These are phyloP conservation scores for Curvularia sp. DNA, from an alignment of 2,329 filamentous ascomycete species.

Conservation along the genomic window DNA sequence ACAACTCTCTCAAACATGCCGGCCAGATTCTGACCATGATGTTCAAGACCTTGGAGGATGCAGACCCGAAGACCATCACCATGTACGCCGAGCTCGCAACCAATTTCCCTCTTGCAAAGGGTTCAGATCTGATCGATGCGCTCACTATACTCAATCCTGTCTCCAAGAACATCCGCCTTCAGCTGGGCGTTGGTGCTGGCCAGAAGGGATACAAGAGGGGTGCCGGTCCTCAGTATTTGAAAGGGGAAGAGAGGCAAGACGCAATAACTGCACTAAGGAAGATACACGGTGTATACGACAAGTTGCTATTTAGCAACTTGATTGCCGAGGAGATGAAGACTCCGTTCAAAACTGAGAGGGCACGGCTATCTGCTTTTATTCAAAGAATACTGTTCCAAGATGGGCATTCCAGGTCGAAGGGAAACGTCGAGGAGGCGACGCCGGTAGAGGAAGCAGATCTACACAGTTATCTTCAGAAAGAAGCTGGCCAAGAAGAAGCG, in stretches of 20 bases:
- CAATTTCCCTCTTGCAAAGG: slow-evolving; percentile 40
- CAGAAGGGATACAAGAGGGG: slow-evolving; percentile 3
- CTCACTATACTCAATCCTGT: slow-evolving; percentile 39
- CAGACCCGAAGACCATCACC: slow-evolving; percentile 38
- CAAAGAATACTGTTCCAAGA: slow-evolving; percentile 28
- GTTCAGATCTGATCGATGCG: slow-evolving; percentile 39
- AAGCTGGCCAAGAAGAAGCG: background rate
- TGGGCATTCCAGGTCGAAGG: slow-evolving; percentile 3
- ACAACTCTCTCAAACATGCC: slow-evolving; percentile 70
- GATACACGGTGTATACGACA: slow-evolving; percentile 44
- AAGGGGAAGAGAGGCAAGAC: slow-evolving; percentile 32
- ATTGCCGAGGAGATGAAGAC: slow-evolving; percentile 39
- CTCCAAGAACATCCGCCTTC: slow-evolving; percentile 38
- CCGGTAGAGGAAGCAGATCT: slow-evolving; percentile 20
- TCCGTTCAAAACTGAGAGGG: slow-evolving; percentile 37
- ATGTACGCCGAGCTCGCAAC: slow-evolving; percentile 44
- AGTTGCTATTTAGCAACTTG: slow-evolving; percentile 40
- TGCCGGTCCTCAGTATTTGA: slow-evolving; percentile 25
- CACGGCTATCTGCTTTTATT: slow-evolving; percentile 38
- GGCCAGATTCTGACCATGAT: slow-evolving; percentile 65
- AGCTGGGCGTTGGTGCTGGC: slow-evolving; percentile 38
- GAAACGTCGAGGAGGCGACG: background rate
- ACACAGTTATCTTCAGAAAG: slow-evolving; percentile 19
- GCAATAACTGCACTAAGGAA: slow-evolving; percentile 37
- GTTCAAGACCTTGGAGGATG: slow-evolving; percentile 37